A percentile compares a stretch with the other conserved stretches of the same genome.
phyloP scores from a whole-genome alignment of 228 moss, liverwort and hornwort species.

The Sphagnum fallax region DNA sequence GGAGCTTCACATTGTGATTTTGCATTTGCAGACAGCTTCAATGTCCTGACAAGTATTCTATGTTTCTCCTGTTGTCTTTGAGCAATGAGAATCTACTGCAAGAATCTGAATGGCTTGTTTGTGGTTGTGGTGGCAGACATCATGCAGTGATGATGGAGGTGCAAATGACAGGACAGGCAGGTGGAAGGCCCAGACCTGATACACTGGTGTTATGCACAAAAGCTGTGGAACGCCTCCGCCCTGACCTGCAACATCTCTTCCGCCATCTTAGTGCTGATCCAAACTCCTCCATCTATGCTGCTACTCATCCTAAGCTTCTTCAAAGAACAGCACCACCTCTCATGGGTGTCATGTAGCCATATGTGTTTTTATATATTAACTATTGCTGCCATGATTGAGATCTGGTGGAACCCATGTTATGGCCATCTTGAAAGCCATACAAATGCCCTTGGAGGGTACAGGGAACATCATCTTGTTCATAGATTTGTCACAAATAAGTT shows the following conservation, averaged over 20 bases:
- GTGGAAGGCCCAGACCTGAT: slow-evolving; percentile 74
- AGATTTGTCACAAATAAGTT: no score
- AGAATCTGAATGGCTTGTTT: neutral
- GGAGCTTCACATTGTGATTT: no score
- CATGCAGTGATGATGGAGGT: slow-evolving; percentile 96
- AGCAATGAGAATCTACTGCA: no score
- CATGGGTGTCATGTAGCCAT: slow-evolving; percentile 27
- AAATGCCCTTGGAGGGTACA: no score
- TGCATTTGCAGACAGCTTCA: no score
- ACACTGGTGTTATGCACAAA: slow-evolving; percentile 69
- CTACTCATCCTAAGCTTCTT: slow-evolving; percentile 76
- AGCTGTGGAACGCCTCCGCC: slow-evolving; percentile 78
- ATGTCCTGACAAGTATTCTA: no score
- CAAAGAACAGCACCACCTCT: slow-evolving; percentile 67
- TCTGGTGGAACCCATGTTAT: no score
- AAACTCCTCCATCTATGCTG: slow-evolving; percentile 76
- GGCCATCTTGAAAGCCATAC: no score
- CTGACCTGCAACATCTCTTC: slow-evolving; percentile 76
- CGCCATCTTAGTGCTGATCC: slow-evolving; percentile 80
- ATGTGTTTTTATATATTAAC: no score
- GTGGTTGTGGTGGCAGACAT: slow-evolving; percentile 30
- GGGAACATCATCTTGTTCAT: no score
- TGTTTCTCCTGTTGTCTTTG: no score
- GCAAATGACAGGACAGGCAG: slow-evolving; percentile 43
- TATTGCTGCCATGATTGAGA: no score